Conservation (phyloP, 2,329 filamentous ascomycete species). For the Rhytidhysteron rufulum region DNA sequence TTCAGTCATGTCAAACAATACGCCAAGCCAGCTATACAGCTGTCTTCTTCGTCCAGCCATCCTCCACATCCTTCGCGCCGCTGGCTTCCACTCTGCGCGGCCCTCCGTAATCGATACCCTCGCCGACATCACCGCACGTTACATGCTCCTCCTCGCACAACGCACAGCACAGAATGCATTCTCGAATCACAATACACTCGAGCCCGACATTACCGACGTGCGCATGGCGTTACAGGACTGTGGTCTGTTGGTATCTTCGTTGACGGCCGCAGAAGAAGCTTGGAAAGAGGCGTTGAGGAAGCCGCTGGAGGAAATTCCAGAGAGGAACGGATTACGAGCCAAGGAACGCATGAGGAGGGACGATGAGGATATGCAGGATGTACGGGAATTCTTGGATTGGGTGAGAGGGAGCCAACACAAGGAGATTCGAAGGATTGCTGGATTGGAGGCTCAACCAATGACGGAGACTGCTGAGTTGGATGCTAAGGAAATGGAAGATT, state of each 20-base stretch:
- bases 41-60: slow-evolving; percentile 81
- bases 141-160: slow-evolving; percentile 71
- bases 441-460: slow-evolving; percentile 48
- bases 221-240: slow-evolving; percentile 80
- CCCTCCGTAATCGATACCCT: slow-evolving; percentile 81
- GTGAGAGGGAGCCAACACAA: slow-evolving; percentile 68
- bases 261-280: slow-evolving; percentile 64
- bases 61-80: slow-evolving; percentile 85
- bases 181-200: slow-evolving; percentile 63
- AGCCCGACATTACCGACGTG: slow-evolving; percentile 69
- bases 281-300: slow-evolving; percentile 51
- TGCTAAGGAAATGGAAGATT: slow-evolving; percentile 44
- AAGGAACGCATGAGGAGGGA: slow-evolving; percentile 45
- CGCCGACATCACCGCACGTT: slow-evolving; percentile 81
- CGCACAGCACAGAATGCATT: slow-evolving; percentile 68
- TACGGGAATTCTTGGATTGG: slow-evolving; percentile 78
- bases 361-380: slow-evolving; percentile 72
- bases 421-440: slow-evolving; percentile 78
- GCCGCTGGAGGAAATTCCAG: slow-evolving; percentile 41
- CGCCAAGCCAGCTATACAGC: slow-evolving; percentile 53
- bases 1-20: slow-evolving; percentile 35
- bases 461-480: slow-evolving; percentile 47
- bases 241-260: slow-evolving; percentile 68
- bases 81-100: slow-evolving; percentile 80
- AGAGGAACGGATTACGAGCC: slow-evolving; percentile 34